These are phyloP conservation scores for Centaurea solstitialis DNA, from an alignment of 129 eudicot species.

Conservation along the genomic window DNA sequence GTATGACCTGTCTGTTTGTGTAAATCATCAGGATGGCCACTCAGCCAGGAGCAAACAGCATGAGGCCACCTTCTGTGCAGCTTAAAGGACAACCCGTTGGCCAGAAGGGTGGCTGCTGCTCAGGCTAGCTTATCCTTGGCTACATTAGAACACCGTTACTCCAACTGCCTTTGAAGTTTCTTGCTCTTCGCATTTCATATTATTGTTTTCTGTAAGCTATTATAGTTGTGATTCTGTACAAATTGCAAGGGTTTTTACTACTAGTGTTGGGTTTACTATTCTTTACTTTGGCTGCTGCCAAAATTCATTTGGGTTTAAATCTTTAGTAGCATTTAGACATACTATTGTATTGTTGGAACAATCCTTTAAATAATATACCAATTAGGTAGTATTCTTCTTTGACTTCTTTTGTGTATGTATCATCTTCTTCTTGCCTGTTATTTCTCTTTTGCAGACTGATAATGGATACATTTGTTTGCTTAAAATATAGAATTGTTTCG, in stretches of 20 bases:
- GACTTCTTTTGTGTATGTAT: background rate
- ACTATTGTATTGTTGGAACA: background rate
- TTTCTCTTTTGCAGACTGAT: background rate
- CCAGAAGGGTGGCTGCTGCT: conserved; percentile 77
- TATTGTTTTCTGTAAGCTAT: conserved; percentile 25
- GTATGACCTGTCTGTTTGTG: background rate
- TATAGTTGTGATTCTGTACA: conserved; percentile 43
- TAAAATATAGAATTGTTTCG: background rate
- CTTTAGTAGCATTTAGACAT: conserved; percentile 10
- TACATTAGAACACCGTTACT: background rate
- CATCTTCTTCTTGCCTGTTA: background rate
- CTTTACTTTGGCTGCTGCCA: conserved; percentile 20
- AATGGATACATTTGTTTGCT: background rate
- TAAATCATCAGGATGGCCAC: conserved; percentile 65
- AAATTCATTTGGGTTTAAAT: conserved; percentile 7
- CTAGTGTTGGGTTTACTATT: conserved; percentile 34
- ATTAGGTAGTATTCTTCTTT: background rate
- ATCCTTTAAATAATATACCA: conserved; percentile 2
- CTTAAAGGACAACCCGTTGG: conserved; percentile 72
- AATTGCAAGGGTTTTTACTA: conserved; percentile 30
- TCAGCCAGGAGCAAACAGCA: conserved; percentile 61
- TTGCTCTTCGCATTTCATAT: conserved; percentile 26
- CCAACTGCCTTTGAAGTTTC: conserved; percentile 1
- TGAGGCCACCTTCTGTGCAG: conserved; percentile 74
- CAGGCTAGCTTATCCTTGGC: conserved; percentile 33